A percentile compares a stretch with the other conserved stretches of the same genome.
Evolutionary conservation across 257 asterid species (phyloP).

Genomic region (Nicotiana tomentosiformis): DNA sequence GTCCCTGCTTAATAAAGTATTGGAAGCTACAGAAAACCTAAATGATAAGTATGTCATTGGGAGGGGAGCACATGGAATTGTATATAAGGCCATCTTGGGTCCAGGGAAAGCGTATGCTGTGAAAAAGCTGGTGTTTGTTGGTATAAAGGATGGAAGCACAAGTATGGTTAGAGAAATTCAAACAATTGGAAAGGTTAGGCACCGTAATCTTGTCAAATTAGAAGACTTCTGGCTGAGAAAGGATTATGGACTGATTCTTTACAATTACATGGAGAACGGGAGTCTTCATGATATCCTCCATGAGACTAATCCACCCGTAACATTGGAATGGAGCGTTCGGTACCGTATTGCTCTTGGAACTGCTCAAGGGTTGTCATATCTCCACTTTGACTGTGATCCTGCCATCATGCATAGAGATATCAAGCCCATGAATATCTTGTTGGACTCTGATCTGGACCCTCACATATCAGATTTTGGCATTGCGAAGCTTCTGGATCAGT

Average conservation of each 20-base stretch:
- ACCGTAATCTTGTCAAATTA: conserved; percentile 65
- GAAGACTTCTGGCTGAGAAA: conserved; percentile 76
- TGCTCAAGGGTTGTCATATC: conserved; percentile 74
- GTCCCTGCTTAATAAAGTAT: conserved; percentile 59
- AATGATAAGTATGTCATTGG: conserved; percentile 51
- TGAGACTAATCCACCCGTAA: conserved; percentile 24
- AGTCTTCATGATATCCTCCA: conserved; percentile 76
- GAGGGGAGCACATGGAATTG: conserved; percentile 77
- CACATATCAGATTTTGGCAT: conserved; percentile 85
- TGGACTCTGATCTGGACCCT: conserved; percentile 73
- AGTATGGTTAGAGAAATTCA: conserved; percentile 70
- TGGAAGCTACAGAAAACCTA: conserved; percentile 64
- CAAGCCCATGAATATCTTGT: conserved; percentile 68
- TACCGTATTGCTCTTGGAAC: conserved; percentile 62
- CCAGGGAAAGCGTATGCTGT: conserved; percentile 55
- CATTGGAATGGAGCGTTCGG: conserved; percentile 53
- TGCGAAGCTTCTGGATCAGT: conserved; percentile 70
- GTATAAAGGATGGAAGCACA: conserved; percentile 35
- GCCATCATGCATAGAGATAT: conserved; percentile 67
- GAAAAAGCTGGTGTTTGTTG: conserved; percentile 51
- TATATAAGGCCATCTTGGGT: conserved; percentile 56
- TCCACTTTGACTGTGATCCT: conserved; percentile 83
- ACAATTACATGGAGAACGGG: conserved; percentile 63
- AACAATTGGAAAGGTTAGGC: conserved; percentile 75
- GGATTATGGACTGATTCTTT: conserved; percentile 65